Evolutionary conservation across 345 rosid genomes (phyloP).

Genomic region (Durio zibethinus): DNA sequence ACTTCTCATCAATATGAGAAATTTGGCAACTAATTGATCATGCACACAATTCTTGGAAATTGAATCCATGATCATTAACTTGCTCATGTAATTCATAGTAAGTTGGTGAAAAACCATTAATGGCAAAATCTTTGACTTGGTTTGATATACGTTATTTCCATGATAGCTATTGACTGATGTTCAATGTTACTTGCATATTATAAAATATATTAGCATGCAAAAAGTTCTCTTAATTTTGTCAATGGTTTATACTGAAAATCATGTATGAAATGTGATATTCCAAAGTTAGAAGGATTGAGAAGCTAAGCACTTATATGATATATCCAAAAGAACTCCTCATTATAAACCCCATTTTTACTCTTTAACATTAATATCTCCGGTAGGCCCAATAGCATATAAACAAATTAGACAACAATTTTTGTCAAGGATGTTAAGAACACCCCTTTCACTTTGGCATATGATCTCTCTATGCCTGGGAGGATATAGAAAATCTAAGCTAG

Average conservation of each 20-base stretch:
- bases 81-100: neutral
- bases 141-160: neutral
- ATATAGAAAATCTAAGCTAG: neutral
- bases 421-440: too few species aligned
- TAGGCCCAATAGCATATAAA: neutral
- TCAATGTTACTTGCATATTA: too few species aligned
- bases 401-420: neutral
- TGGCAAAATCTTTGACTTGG: neutral
- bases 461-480: neutral
- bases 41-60: neutral
- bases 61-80: neutral
- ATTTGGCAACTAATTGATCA: neutral
- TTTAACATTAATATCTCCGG: too few species aligned
- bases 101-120: neutral
- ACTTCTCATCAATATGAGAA: neutral
- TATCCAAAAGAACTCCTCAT: too few species aligned
- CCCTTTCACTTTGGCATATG: neutral
- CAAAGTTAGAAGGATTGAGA: too few species aligned
- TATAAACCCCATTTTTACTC: too few species aligned
- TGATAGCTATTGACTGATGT: neutral
- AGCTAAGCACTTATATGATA: too few species aligned
- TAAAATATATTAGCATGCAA: neutral
- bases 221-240: too few species aligned
- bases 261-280: too few species aligned
- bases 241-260: too few species aligned